Conservation (phyloP, 257 asterid species). For the Phtheirospermum japonicum region DNA sequence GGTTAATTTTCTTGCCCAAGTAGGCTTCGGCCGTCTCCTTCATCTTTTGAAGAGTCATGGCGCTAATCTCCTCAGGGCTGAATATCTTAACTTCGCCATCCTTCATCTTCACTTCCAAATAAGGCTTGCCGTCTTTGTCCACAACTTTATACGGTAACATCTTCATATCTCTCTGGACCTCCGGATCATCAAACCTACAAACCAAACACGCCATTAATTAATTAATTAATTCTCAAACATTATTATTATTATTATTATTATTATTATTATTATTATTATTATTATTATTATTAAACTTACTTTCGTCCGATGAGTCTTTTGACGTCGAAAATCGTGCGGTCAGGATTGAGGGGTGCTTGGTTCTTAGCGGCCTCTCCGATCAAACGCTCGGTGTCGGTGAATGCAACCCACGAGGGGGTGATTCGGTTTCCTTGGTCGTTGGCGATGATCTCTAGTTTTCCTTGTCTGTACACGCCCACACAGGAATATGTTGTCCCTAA, state of each 20-base stretch:
- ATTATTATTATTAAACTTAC: conserved; percentile 31
- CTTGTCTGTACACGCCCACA: conserved; percentile 49
- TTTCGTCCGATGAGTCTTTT: conserved; percentile 52
- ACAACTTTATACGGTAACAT: conserved; percentile 51
- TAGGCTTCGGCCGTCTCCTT: conserved; percentile 55
- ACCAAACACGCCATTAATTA: neutral
- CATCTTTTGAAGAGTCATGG: conserved; percentile 48
- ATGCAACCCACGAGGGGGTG: conserved; percentile 58
- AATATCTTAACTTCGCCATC: conserved; percentile 50
- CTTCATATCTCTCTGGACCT: conserved; percentile 47
- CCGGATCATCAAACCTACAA: conserved; percentile 54
- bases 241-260: no score
- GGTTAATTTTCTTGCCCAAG: conserved; percentile 43
- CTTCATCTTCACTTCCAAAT: conserved; percentile 39
- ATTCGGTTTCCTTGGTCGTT: conserved; percentile 56
- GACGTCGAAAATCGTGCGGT: conserved; percentile 52
- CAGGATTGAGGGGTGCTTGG: conserved; percentile 44
- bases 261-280: no score
- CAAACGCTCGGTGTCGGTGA: conserved; percentile 47
- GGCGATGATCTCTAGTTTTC: conserved; percentile 48
- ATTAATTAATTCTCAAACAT: no score
- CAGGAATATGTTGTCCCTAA: conserved; percentile 48
- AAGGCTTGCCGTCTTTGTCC: conserved; percentile 49
- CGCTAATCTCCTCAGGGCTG: conserved; percentile 57
- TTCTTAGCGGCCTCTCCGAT: conserved; percentile 56